These are phyloP conservation scores for Colletotrichum sp. DNA, from an alignment of 2,329 filamentous ascomycete species.

Conservation along the genomic window DNA sequence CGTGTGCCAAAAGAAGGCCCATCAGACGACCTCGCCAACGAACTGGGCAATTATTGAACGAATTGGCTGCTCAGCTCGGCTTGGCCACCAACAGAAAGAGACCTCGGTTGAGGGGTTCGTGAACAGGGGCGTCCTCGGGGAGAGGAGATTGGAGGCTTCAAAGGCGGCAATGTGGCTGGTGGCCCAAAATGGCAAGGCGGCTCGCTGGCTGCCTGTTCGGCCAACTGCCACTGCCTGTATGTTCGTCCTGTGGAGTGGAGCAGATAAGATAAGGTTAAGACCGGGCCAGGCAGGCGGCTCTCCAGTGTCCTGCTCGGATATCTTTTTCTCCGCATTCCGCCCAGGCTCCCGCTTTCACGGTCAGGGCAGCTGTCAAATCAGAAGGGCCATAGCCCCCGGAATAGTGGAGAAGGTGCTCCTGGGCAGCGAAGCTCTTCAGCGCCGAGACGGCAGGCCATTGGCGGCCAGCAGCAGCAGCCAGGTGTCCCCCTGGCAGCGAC, in stretches of 20 bases:
- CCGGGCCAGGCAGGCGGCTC: not conserved
- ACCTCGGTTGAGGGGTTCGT: not conserved
- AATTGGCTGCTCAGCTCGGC: not conserved
- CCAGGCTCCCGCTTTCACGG: not conserved
- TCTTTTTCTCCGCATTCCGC: constrained; percentile 17
- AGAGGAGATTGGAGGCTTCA: not conserved
- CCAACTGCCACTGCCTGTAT: not conserved
- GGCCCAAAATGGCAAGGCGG: not conserved
- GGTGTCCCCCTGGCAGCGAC: constrained; percentile 5
- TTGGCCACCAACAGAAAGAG: not conserved
- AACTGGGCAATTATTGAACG: not conserved
- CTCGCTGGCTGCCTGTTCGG: not conserved
- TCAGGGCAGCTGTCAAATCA: not conserved
- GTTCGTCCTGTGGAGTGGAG: not conserved
- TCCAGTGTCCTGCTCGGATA: not conserved
- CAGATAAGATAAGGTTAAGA: constrained; percentile 11
- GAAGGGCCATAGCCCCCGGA: not conserved
- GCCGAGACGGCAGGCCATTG: not conserved
- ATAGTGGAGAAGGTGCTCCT: not conserved
- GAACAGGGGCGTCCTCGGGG: not conserved
- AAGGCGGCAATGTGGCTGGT: not conserved
- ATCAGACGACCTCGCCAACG: not conserved
- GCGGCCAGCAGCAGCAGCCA: not conserved
- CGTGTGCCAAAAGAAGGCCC: not conserved
- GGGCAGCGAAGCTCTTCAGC: constrained; percentile 12